Evolutionary conservation across 148 eudicot genomes (phyloP), one percentile per base, ranked within the genome.

Genomic region (Amaranthus hypochondriacus): DNA sequence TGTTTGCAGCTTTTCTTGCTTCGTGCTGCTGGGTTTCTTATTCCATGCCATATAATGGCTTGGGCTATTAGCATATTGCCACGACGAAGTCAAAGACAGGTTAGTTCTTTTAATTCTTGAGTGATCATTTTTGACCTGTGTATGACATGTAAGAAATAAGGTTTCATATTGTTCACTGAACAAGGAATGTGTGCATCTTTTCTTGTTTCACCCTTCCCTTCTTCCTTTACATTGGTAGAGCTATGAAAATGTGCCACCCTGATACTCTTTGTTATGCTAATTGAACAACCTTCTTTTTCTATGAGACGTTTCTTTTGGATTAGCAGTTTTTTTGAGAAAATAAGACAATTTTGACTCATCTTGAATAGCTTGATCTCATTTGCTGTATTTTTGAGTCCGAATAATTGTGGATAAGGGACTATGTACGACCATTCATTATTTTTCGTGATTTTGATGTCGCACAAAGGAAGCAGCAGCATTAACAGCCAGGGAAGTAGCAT

Each of bases 21-120:
- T 59, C 86, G 92, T 58, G 90, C 87, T 72, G 92, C 89, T 83
- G 92, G 92, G 48, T 92, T 92, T 80, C 90, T 92, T 81, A 84
- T 92, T 66, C 95, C 97, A 7, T 92, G 97, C 80, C 89, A 92
- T 82, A 83, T 92, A 66, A 86, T 92, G 90, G 88, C 87, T 49
- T 92, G 97, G 95, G 97, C 88, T 73, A 85, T 92, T 68, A 83
- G 92, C 77, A 76, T 89, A 60, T 73, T 89, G 77, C 97, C 89
- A 75, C 92, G 84, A 9, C 79, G 95, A 56, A 87, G 89, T 73
- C 87, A 89, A 81, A 87, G 92, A 83, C 92, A 83, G 92, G 95
- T 87, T 81, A 72, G 86, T 57, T 28, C 14, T 55, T 53, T 15
- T 28, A 28, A 73, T 62, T 50, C 68, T 1, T 62, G 67, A 9